A percentile compares a stretch with the other conserved stretches of the same genome.
Evolutionary conservation across 108 stramenopile species (phyloP).

Genomic region (Asterionellopsis glacialis): DNA sequence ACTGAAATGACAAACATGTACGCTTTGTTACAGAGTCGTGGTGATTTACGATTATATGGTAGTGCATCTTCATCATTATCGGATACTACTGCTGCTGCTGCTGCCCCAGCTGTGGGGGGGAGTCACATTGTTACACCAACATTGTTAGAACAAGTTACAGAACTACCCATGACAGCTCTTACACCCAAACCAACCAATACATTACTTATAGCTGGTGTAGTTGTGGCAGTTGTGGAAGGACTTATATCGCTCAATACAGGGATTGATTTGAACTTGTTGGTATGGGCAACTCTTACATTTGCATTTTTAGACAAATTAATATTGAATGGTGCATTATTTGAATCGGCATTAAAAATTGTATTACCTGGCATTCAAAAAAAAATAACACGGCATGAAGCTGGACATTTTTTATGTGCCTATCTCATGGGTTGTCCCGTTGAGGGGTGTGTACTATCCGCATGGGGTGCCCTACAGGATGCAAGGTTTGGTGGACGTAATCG

Average conservation of each 20-base stretch:
- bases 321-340: slow-evolving; percentile 75
- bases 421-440: slow-evolving; percentile 92
- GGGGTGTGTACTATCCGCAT: slow-evolving; percentile 75
- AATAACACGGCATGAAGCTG: slow-evolving; percentile 88
- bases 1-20: slow-evolving; percentile 80
- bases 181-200: slow-evolving; percentile 77
- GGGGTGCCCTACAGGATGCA: slow-evolving; percentile 76
- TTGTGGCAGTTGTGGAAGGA: slow-evolving; percentile 54
- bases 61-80: too few species aligned
- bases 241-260: slow-evolving; percentile 37
- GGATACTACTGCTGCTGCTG: too few species aligned
- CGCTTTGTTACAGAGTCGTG: slow-evolving; percentile 26
- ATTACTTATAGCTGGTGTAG: slow-evolving; percentile 55
- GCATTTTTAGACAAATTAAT: slow-evolving; percentile 54
- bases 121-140: slow-evolving; percentile 63
- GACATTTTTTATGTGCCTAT: slow-evolving; percentile 90
- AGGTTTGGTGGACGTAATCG: slow-evolving; percentile 49
- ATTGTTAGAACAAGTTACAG: slow-evolving; percentile 63
- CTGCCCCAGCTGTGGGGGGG: slow-evolving; percentile 61
- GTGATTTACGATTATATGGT: slow-evolving; percentile 56
- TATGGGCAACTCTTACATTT: slow-evolving; percentile 49
- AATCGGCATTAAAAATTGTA: slow-evolving; percentile 50
- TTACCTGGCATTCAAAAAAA: slow-evolving; percentile 61
- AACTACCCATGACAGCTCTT: slow-evolving; percentile 61
- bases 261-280: slow-evolving; percentile 57